phyloP scores from a whole-genome alignment of 139 green algal genomes.

The Eudorina sp. region DNA sequence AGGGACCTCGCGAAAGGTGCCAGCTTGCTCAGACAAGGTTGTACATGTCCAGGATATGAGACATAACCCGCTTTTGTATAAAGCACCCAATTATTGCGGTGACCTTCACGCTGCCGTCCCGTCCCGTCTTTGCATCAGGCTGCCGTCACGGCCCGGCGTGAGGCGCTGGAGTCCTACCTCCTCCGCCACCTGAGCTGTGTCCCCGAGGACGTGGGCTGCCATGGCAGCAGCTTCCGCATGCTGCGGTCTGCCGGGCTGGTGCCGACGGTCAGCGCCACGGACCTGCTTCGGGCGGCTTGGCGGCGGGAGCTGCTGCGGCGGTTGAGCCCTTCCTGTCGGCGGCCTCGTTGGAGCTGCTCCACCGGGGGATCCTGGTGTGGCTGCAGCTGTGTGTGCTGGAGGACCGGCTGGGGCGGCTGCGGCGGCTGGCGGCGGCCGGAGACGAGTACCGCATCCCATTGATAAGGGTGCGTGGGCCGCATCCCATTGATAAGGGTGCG shows the following conservation, averaged over 20 bases:
- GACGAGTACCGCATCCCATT: neutral
- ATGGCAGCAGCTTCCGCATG: slow-evolving; percentile 44
- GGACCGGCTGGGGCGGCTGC: slow-evolving; percentile 65
- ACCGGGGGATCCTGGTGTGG: slow-evolving; percentile 52
- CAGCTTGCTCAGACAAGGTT: too few relatives aligned
- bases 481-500: too few relatives aligned
- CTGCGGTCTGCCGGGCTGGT: neutral
- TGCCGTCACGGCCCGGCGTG: neutral
- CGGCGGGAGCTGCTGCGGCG: neutral
- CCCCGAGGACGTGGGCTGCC: slow-evolving; percentile 21
- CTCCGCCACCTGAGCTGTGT: slow-evolving; percentile 28
- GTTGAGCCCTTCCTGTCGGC: slow-evolving; percentile 62
- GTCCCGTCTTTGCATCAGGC: slow-evolving; percentile 1
- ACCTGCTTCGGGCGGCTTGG: slow-evolving; percentile 45
- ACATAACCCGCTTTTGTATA: too few relatives aligned
- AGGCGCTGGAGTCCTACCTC: slow-evolving; percentile 41
- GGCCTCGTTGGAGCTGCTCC: slow-evolving; percentile 25
- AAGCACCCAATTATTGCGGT: too few relatives aligned
- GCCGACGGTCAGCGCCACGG: neutral
- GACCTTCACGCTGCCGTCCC: too few relatives aligned
- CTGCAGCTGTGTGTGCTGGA: slow-evolving; percentile 78
- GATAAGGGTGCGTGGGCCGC: slow-evolving; percentile 32
- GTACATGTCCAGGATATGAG: too few relatives aligned
- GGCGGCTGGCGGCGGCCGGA: slow-evolving; percentile 33
- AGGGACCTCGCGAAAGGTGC: too few relatives aligned